phyloP scores from a whole-genome alignment of 1,139 yeast genomes.

The Geotrichum bryndzae region DNA sequence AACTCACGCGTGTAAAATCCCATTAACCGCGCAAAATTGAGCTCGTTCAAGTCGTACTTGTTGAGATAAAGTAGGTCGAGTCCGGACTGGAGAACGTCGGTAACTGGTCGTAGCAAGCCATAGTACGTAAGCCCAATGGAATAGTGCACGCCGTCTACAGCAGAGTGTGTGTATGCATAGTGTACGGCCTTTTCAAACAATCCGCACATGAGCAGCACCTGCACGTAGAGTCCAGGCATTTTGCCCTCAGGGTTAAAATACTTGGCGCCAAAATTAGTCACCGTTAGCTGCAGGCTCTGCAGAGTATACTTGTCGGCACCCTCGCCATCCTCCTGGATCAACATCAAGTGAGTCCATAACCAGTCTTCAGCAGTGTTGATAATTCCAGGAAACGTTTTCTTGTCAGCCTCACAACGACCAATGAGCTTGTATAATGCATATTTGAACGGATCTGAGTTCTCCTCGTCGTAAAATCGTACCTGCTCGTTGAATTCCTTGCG shows the following conservation, averaged over 20 bases:
- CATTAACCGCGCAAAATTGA: slow-evolving; percentile 37
- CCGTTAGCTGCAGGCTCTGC: slow-evolving; percentile 59
- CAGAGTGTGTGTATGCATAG: slow-evolving; percentile 59
- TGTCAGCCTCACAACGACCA: slow-evolving; percentile 81
- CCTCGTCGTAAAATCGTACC: slow-evolving; percentile 58
- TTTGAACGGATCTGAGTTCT: slow-evolving; percentile 72
- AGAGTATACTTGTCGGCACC: slow-evolving; percentile 69
- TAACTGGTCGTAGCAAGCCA: slow-evolving; percentile 55
- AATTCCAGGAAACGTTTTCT: slow-evolving; percentile 65
- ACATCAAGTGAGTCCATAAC: slow-evolving; percentile 87
- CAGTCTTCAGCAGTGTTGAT: slow-evolving; percentile 91
- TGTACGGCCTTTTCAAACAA: slow-evolving; percentile 77
- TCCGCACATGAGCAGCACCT: slow-evolving; percentile 68
- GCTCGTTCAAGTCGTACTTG: slow-evolving; percentile 25
- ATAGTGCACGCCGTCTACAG: slow-evolving; percentile 87
- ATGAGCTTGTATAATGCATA: slow-evolving; percentile 84
- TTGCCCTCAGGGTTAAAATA: slow-evolving; percentile 60
- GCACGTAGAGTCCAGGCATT: slow-evolving; percentile 66
- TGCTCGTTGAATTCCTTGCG: slow-evolving; percentile 81
- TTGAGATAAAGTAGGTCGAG: slow-evolving; percentile 23
- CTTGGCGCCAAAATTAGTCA: slow-evolving; percentile 66
- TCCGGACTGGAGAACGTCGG: slow-evolving; percentile 26
- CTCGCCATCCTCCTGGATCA: slow-evolving; percentile 56
- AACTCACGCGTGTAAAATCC: slow-evolving; percentile 64
- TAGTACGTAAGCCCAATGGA: slow-evolving; percentile 76